Percentiles rank a stretch among this genome's conserved stretches.
Evolutionary conservation across 768 basidiomycete species (phyloP).

Genomic region (Mycena polygramma): DNA sequence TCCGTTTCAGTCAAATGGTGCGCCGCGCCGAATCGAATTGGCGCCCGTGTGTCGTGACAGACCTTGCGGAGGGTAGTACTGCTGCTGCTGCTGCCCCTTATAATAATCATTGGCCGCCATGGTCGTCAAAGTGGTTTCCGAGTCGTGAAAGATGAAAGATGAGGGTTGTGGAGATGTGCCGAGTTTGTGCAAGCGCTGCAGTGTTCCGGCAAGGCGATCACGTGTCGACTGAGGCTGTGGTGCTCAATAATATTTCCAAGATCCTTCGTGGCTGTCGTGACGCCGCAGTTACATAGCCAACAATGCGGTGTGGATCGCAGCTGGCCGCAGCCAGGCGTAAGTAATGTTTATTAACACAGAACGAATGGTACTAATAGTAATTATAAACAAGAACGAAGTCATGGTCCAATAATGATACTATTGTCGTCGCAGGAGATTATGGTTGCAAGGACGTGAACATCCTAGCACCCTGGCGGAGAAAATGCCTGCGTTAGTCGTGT

Average conservation of each 20-base stretch:
- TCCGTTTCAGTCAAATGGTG: conserved; percentile 14
- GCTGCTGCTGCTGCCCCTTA: conserved; percentile 59
- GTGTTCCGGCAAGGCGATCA: not conserved
- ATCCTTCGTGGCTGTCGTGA: too few relatives aligned
- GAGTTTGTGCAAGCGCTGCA: not conserved
- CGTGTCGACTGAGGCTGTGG: not conserved
- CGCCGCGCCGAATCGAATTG: not conserved
- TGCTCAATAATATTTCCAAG: too few relatives aligned
- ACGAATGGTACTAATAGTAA: conserved; percentile 28
- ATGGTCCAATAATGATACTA: conserved; percentile 20
- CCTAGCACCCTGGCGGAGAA: conserved; percentile 66
- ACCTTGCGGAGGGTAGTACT: conserved; percentile 71
- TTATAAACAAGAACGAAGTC: conserved; percentile 38
- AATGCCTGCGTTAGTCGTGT: conserved; percentile 67
- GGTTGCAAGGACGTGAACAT: conserved; percentile 54
- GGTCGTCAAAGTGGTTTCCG: conserved; percentile 15
- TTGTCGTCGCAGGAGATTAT: conserved; percentile 12
- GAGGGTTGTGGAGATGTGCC: not conserved
- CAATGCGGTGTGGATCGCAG: conserved; percentile 21
- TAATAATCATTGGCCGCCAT: conserved; percentile 89
- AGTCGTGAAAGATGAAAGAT: not conserved
- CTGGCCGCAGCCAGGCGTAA: conserved; percentile 33
- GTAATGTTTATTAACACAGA: conserved; percentile 25
- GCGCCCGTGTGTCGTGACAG: conserved; percentile 34
- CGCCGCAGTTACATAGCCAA: not conserved